A percentile compares a stretch with the other conserved stretches of the same genome.
phyloP scores from a whole-genome alignment of 495 filamentous ascomycete species.

The Xanthoparmelia taractica region DNA sequence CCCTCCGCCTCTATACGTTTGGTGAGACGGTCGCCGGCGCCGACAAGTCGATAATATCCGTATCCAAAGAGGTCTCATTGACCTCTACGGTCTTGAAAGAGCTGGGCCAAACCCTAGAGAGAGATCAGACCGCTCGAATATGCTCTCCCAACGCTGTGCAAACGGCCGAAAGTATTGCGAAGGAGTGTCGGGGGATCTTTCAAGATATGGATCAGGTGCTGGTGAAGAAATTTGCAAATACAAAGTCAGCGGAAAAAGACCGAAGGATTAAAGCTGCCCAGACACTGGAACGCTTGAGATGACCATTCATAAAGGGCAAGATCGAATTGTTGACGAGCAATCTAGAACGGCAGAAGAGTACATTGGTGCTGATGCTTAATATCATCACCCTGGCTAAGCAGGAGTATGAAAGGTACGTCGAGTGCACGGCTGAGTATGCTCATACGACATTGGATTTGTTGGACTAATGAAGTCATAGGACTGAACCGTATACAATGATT shows the following conservation, averaged over 20 bases:
- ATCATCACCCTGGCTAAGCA: too few species aligned
- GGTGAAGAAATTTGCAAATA: conserved; percentile 14
- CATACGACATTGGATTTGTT: too few species aligned
- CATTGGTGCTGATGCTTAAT: conserved; percentile 32
- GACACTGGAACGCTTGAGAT: conserved; percentile 21
- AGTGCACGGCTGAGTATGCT: too few species aligned
- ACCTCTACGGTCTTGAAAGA: conserved; percentile 31
- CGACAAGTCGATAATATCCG: conserved; percentile 26
- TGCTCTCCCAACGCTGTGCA: conserved; percentile 27
- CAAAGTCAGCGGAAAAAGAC: not conserved
- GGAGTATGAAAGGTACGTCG: too few species aligned
- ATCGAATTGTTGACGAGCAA: conserved; percentile 26
- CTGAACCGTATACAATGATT: not conserved
- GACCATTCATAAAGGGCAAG: conserved; percentile 24
- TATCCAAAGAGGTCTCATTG: conserved; percentile 34
- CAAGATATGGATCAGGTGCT: conserved; percentile 27
- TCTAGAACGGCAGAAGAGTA: conserved; percentile 33
- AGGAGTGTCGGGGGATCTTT: conserved; percentile 28
- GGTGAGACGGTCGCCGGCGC: conserved; percentile 30
- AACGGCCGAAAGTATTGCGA: conserved; percentile 20
- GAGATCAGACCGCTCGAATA: conserved; percentile 26
- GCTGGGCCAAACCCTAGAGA: conserved; percentile 26
- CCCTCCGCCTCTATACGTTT: conserved; percentile 33
- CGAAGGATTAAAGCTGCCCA: not conserved
- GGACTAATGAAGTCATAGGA: conserved; percentile 10